These are phyloP conservation scores for Strigomonas culicis DNA, from an alignment of 208 protist species.

Conservation along the genomic window DNA sequence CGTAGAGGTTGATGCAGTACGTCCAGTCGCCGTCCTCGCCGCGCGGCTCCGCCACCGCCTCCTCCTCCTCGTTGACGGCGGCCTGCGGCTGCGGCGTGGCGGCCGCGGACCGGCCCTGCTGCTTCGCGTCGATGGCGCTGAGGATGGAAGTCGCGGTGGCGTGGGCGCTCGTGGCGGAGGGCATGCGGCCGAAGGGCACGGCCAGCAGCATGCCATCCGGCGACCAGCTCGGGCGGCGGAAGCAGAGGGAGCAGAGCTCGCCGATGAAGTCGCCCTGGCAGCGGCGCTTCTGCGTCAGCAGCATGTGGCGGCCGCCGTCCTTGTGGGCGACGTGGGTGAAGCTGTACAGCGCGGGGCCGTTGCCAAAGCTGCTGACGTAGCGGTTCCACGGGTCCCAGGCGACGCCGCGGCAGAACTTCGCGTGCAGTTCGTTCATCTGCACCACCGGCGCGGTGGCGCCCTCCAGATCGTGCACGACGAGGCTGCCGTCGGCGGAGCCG, in stretches of 20 bases:
- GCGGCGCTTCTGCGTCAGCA: slow-evolving; percentile 56
- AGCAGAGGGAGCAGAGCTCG: slow-evolving; percentile 68
- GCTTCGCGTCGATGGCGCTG: slow-evolving; percentile 5
- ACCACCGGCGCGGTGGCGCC: slow-evolving; percentile 59
- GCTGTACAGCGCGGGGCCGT: slow-evolving; percentile 63
- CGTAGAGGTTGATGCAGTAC: slow-evolving; percentile 82
- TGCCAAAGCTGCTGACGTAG: slow-evolving; percentile 62
- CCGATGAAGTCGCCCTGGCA: slow-evolving; percentile 70
- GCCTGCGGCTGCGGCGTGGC: too few species aligned
- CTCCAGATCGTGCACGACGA: slow-evolving; percentile 79
- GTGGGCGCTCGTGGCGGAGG: background rate
- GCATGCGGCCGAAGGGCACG: slow-evolving; percentile 69
- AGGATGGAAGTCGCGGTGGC: slow-evolving; percentile 3
- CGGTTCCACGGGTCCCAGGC: slow-evolving; percentile 84
- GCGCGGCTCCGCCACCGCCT: background rate
- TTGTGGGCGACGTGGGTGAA: slow-evolving; percentile 46
- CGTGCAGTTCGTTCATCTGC: slow-evolving; percentile 62
- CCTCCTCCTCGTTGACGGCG: background rate
- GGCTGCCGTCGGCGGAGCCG: slow-evolving; percentile 67
- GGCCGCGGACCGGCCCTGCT: too few species aligned
- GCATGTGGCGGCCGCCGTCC: slow-evolving; percentile 24
- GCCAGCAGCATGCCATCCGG: slow-evolving; percentile 77
- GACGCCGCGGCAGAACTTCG: slow-evolving; percentile 82
- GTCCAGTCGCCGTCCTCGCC: slow-evolving; percentile 39
- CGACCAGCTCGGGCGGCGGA: slow-evolving; percentile 74